Evolutionary conservation across 352 stramenopile genomes (phyloP).

Genomic region (Phytopythium montanum): DNA sequence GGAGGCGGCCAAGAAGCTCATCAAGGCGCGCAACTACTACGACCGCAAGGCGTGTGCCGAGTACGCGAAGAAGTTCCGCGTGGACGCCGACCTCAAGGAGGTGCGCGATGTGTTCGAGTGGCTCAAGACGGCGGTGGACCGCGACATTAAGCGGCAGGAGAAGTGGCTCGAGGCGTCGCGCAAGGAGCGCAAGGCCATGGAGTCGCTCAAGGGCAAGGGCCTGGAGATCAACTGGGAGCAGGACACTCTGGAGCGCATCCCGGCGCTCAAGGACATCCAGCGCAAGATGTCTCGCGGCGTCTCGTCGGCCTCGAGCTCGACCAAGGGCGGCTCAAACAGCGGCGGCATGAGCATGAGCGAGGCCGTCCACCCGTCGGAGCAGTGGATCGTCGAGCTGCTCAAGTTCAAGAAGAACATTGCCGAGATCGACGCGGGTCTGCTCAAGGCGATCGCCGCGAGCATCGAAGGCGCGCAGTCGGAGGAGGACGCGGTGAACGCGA

Average conservation of each 20-base stretch:
- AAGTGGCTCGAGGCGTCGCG: constrained; percentile 79
- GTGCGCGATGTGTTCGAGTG: constrained; percentile 85
- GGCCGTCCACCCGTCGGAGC: constrained; percentile 72
- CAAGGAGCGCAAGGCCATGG: constrained; percentile 86
- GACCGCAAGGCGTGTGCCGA: constrained; percentile 77
- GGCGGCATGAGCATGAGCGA: constrained; percentile 59
- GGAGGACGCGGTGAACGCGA: constrained; percentile 56
- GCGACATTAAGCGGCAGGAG: constrained; percentile 84
- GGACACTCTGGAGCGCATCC: constrained; percentile 81
- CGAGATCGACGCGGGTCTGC: constrained; percentile 66
- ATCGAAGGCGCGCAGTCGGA: constrained; percentile 50
- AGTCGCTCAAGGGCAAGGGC: constrained; percentile 78
- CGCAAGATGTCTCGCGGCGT: constrained; percentile 68
- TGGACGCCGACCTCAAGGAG: constrained; percentile 80
- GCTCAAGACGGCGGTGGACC: constrained; percentile 70
- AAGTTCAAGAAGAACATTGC: constrained; percentile 86
- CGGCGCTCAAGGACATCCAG: constrained; percentile 82
- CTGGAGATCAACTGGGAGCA: constrained; percentile 86
- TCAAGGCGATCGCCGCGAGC: constrained; percentile 58
- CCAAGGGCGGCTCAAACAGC: constrained; percentile 37
- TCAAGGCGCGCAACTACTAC: constrained; percentile 90
- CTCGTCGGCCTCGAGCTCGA: constrained; percentile 14
- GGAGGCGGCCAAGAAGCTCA: constrained; percentile 67
- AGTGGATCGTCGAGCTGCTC: constrained; percentile 86
- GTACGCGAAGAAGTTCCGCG: constrained; percentile 80